Evolutionary conservation across 352 stramenopile species (phyloP).

Genomic region (Globisporangium carolinianum): DNA sequence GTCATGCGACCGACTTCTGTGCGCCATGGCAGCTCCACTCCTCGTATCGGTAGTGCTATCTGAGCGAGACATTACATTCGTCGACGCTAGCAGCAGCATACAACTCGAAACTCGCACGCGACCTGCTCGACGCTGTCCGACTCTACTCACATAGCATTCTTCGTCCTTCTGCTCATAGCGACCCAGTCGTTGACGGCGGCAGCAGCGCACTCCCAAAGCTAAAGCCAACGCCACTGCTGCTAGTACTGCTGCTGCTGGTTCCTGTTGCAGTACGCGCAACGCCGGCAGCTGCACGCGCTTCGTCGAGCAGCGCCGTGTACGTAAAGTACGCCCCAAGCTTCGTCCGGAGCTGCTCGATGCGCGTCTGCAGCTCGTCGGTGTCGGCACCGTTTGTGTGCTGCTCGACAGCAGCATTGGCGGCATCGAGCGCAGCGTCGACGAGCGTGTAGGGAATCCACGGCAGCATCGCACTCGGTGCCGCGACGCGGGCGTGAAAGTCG

Average conservation of each 20-base stretch:
- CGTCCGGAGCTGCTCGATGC: constrained; percentile 28
- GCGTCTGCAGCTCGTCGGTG: constrained; percentile 18
- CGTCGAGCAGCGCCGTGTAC: constrained; percentile 37
- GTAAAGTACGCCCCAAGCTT: constrained; percentile 49
- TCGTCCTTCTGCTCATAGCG: not conserved
- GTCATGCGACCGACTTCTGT: no score
- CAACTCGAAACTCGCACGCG: no score
- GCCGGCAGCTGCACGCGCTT: constrained; percentile 38
- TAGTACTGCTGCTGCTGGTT: not conserved
- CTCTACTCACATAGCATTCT: no score
- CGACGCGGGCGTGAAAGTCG: constrained; percentile 32
- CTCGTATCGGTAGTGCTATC: no score
- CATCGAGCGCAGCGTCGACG: constrained; percentile 53
- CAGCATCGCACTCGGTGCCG: constrained; percentile 15
- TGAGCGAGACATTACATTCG: no score
- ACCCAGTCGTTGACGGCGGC: not conserved
- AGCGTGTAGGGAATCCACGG: constrained; percentile 70
- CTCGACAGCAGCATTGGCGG: constrained; percentile 28
- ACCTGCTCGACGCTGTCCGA: no score
- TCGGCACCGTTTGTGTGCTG: constrained; percentile 1
- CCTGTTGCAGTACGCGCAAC: constrained; percentile 18
- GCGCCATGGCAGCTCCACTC: no score
- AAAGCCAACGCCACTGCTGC: not conserved
- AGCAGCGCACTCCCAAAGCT: constrained; percentile 9
- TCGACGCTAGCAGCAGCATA: no score